Conservation (phyloP, 768 basidiomycete species). For the Crepidotus variabilis region DNA sequence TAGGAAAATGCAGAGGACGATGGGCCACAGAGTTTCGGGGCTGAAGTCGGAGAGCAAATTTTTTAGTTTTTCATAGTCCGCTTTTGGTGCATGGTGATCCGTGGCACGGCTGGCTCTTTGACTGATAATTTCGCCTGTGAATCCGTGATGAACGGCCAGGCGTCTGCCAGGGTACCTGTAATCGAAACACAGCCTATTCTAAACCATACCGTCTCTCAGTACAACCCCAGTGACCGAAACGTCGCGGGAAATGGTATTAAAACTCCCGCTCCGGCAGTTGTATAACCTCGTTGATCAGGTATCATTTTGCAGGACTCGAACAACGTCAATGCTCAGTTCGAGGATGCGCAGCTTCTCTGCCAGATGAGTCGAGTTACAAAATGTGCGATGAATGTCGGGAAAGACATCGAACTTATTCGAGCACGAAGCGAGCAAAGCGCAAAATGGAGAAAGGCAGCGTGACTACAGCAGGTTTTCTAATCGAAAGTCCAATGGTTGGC, state of each 20-base stretch:
- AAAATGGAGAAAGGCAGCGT: slow-evolving; percentile 48
- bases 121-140: too few relatives aligned
- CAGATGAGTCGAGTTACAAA: slow-evolving; percentile 28
- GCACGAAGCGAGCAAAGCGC: slow-evolving; percentile 44
- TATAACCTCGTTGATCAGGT: not conserved
- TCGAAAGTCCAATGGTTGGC: not conserved
- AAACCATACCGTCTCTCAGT: too few relatives aligned
- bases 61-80: too few relatives aligned
- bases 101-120: too few relatives aligned
- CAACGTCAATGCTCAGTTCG: slow-evolving; percentile 38
- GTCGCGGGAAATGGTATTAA: not conserved
- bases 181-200: too few relatives aligned
- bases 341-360: slow-evolving; percentile 34
- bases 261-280: not conserved
- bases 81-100: too few relatives aligned
- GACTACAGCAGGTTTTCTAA: slow-evolving; percentile 2
- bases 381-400: slow-evolving; percentile 53
- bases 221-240: too few relatives aligned
- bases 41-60: too few relatives aligned
- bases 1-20: too few relatives aligned
- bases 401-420: slow-evolving; percentile 48
- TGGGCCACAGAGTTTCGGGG: too few relatives aligned
- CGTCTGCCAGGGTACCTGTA: too few relatives aligned
- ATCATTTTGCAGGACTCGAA: not conserved
- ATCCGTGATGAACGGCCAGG: too few relatives aligned